Evolutionary conservation across 345 rosid genomes (phyloP), one percentile per base, ranked within the genome.

Genomic region (Durio zibethinus): DNA sequence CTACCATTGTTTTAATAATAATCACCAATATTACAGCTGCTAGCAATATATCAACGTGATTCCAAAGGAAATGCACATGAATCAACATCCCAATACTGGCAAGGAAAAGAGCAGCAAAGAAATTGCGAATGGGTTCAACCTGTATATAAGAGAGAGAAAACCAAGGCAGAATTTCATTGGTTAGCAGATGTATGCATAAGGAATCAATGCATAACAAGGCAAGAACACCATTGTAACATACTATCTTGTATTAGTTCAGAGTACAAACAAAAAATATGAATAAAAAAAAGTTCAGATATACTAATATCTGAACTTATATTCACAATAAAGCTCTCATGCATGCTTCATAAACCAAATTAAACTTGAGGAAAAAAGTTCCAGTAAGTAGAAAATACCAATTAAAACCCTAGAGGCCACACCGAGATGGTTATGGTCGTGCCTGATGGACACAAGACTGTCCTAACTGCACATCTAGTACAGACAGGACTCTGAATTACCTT

Each of bases 1-100:
- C 85, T 59, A 90, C 86, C 14, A 82, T 53, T 42, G 94, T 89
- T 84, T 90, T 90, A 72, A 89, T 80, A 71, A 86, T 83, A 74
- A 90, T 79, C 75, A 90, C 94, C 79, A 90, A 77, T 62, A 90
- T 72, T 50, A 90, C 94, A 69, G 94, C 87, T 59, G 92, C 92
- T 21, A 90, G 81, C 77, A 90, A 88, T 74, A 90, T 89, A 77
- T 90, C 94, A 64, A 90, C 86, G 65, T 89, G 94, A 80, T 84
- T 90, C 94, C 94, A 90, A 64, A 90, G 91, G 78, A 90, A 90
- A 77, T 90, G 92, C 67, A 88, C 89, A 77, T 90, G 85, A 74
- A 90, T 90, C 81, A 90, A 80, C 94, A 90, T 90, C 78, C 94
- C 94, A 56, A 90, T 89, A 81, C 94, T 90, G 80, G 94, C 89